A percentile compares a stretch with the other conserved stretches of the same genome.
Evolutionary conservation across 495 filamentous ascomycete genomes (phyloP).

Genomic region (Penicillium longicatenatum): DNA sequence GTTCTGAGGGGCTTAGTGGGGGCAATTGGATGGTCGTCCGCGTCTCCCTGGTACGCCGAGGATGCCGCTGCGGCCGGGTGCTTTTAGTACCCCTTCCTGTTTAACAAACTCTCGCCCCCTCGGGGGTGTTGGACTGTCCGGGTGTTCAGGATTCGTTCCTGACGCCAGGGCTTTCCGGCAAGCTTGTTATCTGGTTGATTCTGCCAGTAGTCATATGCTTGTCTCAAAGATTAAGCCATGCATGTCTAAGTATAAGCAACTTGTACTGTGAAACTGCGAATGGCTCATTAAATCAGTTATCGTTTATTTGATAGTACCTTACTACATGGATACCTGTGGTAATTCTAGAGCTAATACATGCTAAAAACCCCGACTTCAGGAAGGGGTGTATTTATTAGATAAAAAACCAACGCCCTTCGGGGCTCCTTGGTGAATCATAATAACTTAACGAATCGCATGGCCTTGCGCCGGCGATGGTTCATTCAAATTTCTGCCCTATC

Average conservation of each 20-base stretch:
- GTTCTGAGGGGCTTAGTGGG: constrained; percentile 47
- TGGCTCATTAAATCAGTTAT: constrained; percentile 75
- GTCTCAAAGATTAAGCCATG: constrained; percentile 76
- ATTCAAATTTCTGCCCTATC: constrained; percentile 71
- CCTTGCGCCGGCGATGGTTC: constrained; percentile 64
- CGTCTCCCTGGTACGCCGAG: constrained; percentile 21
- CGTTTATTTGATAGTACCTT: constrained; percentile 73
- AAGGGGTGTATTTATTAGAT: constrained; percentile 72
- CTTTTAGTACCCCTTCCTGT: constrained; percentile 15
- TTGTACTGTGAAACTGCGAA: constrained; percentile 71
- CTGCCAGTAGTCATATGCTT: constrained; percentile 73
- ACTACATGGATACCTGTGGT: constrained; percentile 73
- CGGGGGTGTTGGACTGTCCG: constrained; percentile 15
- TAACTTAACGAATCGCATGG: constrained; percentile 66
- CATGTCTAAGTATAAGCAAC: constrained; percentile 72
- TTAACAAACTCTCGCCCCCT: constrained; percentile 18
- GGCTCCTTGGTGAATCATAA: constrained; percentile 66
- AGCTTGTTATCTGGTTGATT: constrained; percentile 65
- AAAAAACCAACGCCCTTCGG: constrained; percentile 67
- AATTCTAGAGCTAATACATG: constrained; percentile 78
- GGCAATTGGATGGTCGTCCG: constrained; percentile 47
- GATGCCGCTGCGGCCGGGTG: constrained; percentile 18
- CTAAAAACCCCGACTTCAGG: constrained; percentile 64
- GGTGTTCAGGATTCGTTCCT: background rate
- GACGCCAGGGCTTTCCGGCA: constrained; percentile 13